Evolutionary conservation across 2,329 filamentous ascomycete genomes (phyloP).

Genomic region (Trichoderma afroharzianum): DNA sequence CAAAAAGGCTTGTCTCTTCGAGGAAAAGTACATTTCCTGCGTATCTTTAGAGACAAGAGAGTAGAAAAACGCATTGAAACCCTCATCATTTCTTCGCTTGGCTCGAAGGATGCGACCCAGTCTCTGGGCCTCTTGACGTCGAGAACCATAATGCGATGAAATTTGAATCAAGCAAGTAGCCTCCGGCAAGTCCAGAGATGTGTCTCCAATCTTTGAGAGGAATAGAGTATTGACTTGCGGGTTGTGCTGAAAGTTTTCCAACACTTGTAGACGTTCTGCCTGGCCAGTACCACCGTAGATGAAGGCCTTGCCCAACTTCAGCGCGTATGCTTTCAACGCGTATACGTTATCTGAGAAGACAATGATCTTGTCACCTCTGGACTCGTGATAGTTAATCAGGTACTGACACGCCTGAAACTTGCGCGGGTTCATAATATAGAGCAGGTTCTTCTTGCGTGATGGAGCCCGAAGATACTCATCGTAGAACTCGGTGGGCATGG

Average conservation of each 20-base stretch:
- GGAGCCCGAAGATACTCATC: constrained; percentile 80
- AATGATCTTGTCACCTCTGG: constrained; percentile 92
- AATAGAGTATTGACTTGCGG: constrained; percentile 88
- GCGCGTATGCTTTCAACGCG: constrained; percentile 79
- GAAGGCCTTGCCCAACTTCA: constrained; percentile 79
- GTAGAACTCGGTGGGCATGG: constrained; percentile 98
- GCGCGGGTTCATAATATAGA: constrained; percentile 96
- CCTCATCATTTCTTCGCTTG: constrained; percentile 93
- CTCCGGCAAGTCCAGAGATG: constrained; percentile 93
- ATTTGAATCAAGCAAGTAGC: constrained; percentile 97
- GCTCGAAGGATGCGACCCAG: constrained; percentile 90
- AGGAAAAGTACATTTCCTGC: constrained; percentile 96
- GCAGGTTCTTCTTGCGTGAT: constrained; percentile 44
- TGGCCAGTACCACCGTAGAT: constrained; percentile 90
- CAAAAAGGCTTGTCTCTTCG: constrained; percentile 92
- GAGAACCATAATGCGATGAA: constrained; percentile 94
- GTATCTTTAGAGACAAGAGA: constrained; percentile 96
- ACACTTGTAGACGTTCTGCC: constrained; percentile 76
- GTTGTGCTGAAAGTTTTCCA: constrained; percentile 95
- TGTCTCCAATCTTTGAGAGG: constrained; percentile 95
- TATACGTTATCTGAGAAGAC: constrained; percentile 98
- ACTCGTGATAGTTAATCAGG: constrained; percentile 96
- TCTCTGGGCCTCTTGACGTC: constrained; percentile 92
- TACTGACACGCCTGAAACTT: constrained; percentile 98
- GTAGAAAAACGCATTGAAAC: constrained; percentile 99